Percentiles rank a stretch among this genome's conserved stretches.
Evolutionary conservation across 2,329 filamentous ascomycete species (phyloP).

Genomic region (Amylocarpus encephaloides): DNA sequence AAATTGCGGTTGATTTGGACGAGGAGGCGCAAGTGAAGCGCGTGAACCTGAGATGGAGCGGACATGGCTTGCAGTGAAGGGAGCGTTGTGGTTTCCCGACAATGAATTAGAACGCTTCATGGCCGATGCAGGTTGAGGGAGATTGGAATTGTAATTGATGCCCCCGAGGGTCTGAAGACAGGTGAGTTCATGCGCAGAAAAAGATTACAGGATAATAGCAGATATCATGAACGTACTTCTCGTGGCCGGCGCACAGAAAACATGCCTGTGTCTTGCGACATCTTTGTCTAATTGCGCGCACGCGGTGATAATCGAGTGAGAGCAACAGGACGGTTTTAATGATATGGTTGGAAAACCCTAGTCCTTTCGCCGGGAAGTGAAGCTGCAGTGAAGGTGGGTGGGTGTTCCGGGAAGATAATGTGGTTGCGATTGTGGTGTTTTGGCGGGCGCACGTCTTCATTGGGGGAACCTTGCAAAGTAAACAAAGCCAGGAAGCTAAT

Average conservation of each 20-base stretch:
- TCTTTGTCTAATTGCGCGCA: slow-evolving; percentile 35
- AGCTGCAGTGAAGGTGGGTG: background rate
- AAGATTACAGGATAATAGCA: background rate
- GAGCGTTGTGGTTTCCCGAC: slow-evolving; percentile 54
- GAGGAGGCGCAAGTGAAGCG: slow-evolving; percentile 76
- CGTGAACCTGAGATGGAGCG: slow-evolving; percentile 78
- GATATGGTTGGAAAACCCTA: background rate
- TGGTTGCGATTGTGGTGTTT: slow-evolving; percentile 6
- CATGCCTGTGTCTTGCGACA: slow-evolving; percentile 82
- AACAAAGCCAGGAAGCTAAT: slow-evolving; percentile 9
- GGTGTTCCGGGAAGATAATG: background rate
- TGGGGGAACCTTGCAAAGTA: slow-evolving; percentile 11
- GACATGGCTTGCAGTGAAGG: slow-evolving; percentile 64
- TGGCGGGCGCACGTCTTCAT: slow-evolving; percentile 1
- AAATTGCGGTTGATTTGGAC: slow-evolving; percentile 83
- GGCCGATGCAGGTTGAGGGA: slow-evolving; percentile 86
- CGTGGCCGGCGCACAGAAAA: slow-evolving; percentile 89
- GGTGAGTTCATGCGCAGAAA: slow-evolving; percentile 11
- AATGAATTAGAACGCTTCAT: slow-evolving; percentile 88
- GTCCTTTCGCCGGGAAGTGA: too few relatives aligned
- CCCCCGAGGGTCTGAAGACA: slow-evolving; percentile 69
- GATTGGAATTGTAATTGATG: slow-evolving; percentile 73
- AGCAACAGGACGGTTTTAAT: slow-evolving; percentile 5
- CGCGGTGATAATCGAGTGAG: slow-evolving; percentile 9
- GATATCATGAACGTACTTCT: slow-evolving; percentile 57